These are phyloP conservation scores for Chlamydomonas schloesseri DNA, from an alignment of 139 green algal species.

Conservation along the genomic window DNA sequence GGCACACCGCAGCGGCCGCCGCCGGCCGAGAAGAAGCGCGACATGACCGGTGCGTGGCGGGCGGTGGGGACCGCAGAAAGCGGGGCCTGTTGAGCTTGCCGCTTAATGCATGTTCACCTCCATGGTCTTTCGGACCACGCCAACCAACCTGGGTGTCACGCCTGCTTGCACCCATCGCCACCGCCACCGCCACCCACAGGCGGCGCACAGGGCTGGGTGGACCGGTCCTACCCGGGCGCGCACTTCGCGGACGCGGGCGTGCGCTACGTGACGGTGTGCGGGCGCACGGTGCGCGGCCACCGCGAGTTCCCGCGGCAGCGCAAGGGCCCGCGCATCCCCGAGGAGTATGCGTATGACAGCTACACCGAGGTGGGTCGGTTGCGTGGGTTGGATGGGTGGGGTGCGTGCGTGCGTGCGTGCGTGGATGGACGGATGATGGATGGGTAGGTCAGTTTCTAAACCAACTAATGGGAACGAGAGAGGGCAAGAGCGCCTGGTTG, in stretches of 20 bases:
- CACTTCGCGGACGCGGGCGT: constrained; percentile 69
- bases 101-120: no score
- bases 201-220: constrained; percentile 75
- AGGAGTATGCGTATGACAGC: constrained; percentile 60
- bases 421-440: no score
- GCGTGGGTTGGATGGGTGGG: no score
- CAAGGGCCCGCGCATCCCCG: constrained; percentile 42
- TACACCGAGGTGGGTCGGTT: constrained; percentile 55
- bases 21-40: constrained; percentile 54
- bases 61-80: no score
- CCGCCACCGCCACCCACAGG: constrained; percentile 13
- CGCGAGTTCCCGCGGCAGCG: constrained; percentile 5
- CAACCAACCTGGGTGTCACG: no score
- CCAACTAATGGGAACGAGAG: no score
- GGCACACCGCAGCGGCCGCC: constrained; percentile 74
- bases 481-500: no score
- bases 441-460: no score
- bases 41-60: constrained; percentile 62
- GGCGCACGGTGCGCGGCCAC: constrained; percentile 64
- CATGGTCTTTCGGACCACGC: no score
- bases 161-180: neutral
- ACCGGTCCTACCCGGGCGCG: constrained; percentile 72
- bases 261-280: constrained; percentile 68
- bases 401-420: no score
- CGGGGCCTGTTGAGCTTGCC: no score